phyloP scores from a whole-genome alignment of 768 basidiomycete species.

The Gelatoporia subvermispora region DNA sequence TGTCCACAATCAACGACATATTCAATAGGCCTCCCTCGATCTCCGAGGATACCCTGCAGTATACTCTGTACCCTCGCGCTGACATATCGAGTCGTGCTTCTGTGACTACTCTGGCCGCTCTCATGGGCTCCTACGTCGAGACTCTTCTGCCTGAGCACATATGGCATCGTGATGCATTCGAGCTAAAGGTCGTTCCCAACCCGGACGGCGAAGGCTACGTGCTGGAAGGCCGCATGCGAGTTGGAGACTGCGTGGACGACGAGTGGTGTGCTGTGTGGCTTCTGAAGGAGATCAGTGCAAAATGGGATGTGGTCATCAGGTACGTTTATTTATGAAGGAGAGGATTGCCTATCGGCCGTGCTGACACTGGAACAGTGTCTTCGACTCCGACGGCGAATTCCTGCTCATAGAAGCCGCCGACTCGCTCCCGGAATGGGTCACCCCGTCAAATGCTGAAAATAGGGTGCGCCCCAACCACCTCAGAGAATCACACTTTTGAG shows the following conservation, averaged over 20 bases:
- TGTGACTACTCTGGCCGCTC: conserved; percentile 61
- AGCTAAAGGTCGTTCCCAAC: conserved; percentile 59
- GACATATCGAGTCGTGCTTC: conserved; percentile 53
- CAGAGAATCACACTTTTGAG: not conserved
- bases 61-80: conserved; percentile 60
- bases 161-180: conserved; percentile 84
- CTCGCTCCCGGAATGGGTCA: conserved; percentile 83
- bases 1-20: conserved; percentile 37
- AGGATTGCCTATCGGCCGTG: not conserved
- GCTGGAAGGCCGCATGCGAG: conserved; percentile 80
- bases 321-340: conserved; percentile 29
- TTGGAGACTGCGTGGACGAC: conserved; percentile 96
- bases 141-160: conserved; percentile 55
- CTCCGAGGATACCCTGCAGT: conserved; percentile 82
- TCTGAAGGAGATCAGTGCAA: conserved; percentile 65
- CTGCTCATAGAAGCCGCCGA: conserved; percentile 95
- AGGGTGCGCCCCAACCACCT: conserved; percentile 57
- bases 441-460: conserved; percentile 87
- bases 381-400: conserved; percentile 94
- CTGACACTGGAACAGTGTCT: conserved; percentile 39
- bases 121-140: conserved; percentile 55
- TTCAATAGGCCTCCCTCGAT: conserved; percentile 75
- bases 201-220: conserved; percentile 46
- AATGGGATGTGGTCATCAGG: conserved; percentile 82
- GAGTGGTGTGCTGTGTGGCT: conserved; percentile 97